Percentiles rank a stretch among this genome's conserved stretches.
phyloP scores from a whole-genome alignment of 371 early-diverging fungal genomes.

The Choanephora cucurbitarum region DNA sequence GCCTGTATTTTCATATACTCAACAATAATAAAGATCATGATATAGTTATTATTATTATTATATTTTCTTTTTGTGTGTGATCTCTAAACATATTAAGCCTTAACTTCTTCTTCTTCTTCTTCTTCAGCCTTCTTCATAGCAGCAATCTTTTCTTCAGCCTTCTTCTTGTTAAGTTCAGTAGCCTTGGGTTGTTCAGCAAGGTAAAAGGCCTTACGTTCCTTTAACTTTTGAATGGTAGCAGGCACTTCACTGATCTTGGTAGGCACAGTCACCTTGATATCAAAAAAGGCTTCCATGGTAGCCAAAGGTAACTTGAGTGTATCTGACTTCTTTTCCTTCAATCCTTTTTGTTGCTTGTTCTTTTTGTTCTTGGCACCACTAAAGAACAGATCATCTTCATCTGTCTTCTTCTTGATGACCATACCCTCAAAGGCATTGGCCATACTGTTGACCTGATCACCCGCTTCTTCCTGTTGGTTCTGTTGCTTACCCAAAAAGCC shows the following conservation, averaged over 20 bases:
- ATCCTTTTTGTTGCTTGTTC: constrained; percentile 27
- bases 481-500: constrained; percentile 20
- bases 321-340: constrained; percentile 66
- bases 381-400: constrained; percentile 80
- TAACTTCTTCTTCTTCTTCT: constrained; percentile 29
- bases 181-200: constrained; percentile 75
- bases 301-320: constrained; percentile 80
- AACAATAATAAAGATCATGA: neutral
- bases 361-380: constrained; percentile 52
- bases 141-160: constrained; percentile 84
- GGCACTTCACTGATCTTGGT: constrained; percentile 70
- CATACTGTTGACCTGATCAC: constrained; percentile 8
- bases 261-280: constrained; percentile 83
- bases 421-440: constrained; percentile 67
- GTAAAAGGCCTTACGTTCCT: constrained; percentile 71
- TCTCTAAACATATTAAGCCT: too few species aligned
- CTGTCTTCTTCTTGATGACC: constrained; percentile 68
- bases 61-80: constrained; percentile 4
- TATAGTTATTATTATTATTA: neutral
- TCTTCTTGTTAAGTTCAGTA: constrained; percentile 84
- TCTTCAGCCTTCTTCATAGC: constrained; percentile 62
- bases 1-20: constrained; percentile 8
- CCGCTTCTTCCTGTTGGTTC: too few species aligned
- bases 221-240: constrained; percentile 69
- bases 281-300: constrained; percentile 80